Base-by-base conservation (phyloP, 169 alveolate species). In the Babesia bovis region DNA sequence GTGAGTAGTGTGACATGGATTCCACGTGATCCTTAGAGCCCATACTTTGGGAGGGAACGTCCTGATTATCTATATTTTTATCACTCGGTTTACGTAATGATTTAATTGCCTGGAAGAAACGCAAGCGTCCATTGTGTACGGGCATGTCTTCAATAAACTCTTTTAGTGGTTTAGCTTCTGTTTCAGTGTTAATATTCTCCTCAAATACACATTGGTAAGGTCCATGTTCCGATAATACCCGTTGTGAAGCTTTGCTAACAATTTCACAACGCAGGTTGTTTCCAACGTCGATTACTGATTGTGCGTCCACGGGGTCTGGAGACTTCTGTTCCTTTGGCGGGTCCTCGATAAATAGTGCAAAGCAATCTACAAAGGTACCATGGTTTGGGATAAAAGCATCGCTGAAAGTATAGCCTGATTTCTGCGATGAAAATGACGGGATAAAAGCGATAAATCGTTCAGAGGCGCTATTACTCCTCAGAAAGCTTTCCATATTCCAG, bases 191-290 rank as follows among this genome's bases (percentile, higher is more conserved):
- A 2, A 78, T 38, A 2, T 67, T 53, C 15, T 68, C 71, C 49
- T 78, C 83, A 38, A 50, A 78, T 4, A 78, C 71, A 44, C 87
- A 78, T 10, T 68, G 60, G 49, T 78, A 78, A 23, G 87, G 81
- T n/a, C 87, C 87, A 9, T 68, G 66, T 36, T 78, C 75, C 4
- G 87, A 78, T 19, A 78, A 45, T 0, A 78, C 77, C 38, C 59
- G 61, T 32, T 53, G 25, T 35, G 87, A 78, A 9, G 17, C 40
- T 35, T 68, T 78, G 33, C 40, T 67, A 36, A 68, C 83, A 15
- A 78, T 19, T 49, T 78, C 87, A 42, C 87, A 78, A 12, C 42
- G 53, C 68, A 78, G 47, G 36, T 47, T 59, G 66, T 55, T 50
- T 15, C 71, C 71, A 38, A 76, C 61, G 30, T 47, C 55, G n/a